These are phyloP conservation scores for Dittrichia graveolens DNA, from an alignment of 129 eudicot species.

Conservation along the genomic window DNA sequence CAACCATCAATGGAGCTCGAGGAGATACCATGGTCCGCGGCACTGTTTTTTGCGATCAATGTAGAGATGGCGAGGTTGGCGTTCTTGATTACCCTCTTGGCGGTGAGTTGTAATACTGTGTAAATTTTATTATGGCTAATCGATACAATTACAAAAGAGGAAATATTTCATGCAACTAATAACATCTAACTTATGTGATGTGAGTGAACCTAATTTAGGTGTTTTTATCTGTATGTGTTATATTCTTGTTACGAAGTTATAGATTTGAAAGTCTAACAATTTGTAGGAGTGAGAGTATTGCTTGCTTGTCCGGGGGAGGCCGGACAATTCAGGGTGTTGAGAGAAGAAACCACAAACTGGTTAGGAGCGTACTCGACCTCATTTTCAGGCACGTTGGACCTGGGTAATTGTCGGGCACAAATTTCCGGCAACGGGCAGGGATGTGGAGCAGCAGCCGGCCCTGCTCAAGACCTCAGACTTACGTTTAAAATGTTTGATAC, in stretches of 20 bases:
- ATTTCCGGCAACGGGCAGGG: constrained; percentile 52
- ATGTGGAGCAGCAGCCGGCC: constrained; percentile 68
- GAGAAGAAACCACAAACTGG: constrained; percentile 70
- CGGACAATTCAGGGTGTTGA: constrained; percentile 46
- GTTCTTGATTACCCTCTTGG: constrained; percentile 75
- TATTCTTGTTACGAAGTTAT: too few relatives aligned
- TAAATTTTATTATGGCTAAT: too few relatives aligned
- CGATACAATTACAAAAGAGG: too few relatives aligned
- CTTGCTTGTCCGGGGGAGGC: constrained; percentile 67
- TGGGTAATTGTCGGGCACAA: constrained; percentile 55
- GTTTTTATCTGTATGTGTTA: too few relatives aligned
- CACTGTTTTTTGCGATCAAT: constrained; percentile 86
- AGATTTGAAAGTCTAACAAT: too few relatives aligned
- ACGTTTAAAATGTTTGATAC: constrained; percentile 60
- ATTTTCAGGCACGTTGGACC: constrained; percentile 54
- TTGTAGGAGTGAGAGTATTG: constrained; percentile 62
- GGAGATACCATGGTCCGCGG: constrained; percentile 74
- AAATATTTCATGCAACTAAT: too few relatives aligned
- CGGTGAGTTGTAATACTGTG: constrained; percentile 41
- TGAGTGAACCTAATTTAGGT: too few relatives aligned
- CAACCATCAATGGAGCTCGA: constrained; percentile 46
- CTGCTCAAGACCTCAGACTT: constrained; percentile 48
- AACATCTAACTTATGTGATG: not conserved
- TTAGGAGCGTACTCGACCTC: constrained; percentile 56
- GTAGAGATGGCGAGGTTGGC: constrained; percentile 76